phyloP scores from a whole-genome alignment of 768 basidiomycete species.

The Podaxis rugospora region DNA sequence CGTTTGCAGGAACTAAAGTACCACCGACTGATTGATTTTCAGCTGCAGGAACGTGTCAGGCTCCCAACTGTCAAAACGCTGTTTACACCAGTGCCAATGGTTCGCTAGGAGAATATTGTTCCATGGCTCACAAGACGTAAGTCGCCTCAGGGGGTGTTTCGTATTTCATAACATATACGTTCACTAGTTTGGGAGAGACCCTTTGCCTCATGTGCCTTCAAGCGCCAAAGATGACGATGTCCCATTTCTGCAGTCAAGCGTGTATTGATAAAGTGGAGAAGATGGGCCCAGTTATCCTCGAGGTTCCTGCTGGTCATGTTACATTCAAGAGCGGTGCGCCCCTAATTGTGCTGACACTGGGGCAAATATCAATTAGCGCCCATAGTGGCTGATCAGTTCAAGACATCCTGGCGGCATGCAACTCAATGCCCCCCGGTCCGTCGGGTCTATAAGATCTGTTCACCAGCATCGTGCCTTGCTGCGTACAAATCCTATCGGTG shows the following conservation, averaged over 20 bases:
- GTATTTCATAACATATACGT: slow-evolving; percentile 2
- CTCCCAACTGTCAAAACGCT: slow-evolving; percentile 46
- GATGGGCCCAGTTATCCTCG: slow-evolving; percentile 52
- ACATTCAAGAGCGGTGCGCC: slow-evolving; percentile 63
- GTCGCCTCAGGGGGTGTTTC: slow-evolving; percentile 9
- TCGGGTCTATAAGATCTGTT: slow-evolving; percentile 61
- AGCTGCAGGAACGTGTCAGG: slow-evolving; percentile 32
- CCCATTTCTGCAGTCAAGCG: slow-evolving; percentile 56
- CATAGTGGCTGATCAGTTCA: slow-evolving; percentile 63
- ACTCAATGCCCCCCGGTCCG: slow-evolving; percentile 53
- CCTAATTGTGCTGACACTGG: not conserved
- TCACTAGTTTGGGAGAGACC: slow-evolving; percentile 38
- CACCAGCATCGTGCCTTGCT: slow-evolving; percentile 41
- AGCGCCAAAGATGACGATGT: slow-evolving; percentile 47
- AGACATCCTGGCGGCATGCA: slow-evolving; percentile 61
- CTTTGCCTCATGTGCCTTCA: slow-evolving; percentile 60
- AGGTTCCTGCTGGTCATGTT: slow-evolving; percentile 53
- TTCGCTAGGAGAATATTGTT: slow-evolving; percentile 41
- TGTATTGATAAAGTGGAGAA: slow-evolving; percentile 53
- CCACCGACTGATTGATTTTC: not conserved
- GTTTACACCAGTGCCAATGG: slow-evolving; percentile 37
- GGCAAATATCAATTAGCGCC: not conserved
- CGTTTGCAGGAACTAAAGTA: not conserved
- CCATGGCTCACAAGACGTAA: slow-evolving; percentile 48
- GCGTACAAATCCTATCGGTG: slow-evolving; percentile 63